Evolutionary conservation across 169 alveolate genomes (phyloP), one percentile per base, ranked within the genome.

Genomic region (Plasmodium malariae): DNA sequence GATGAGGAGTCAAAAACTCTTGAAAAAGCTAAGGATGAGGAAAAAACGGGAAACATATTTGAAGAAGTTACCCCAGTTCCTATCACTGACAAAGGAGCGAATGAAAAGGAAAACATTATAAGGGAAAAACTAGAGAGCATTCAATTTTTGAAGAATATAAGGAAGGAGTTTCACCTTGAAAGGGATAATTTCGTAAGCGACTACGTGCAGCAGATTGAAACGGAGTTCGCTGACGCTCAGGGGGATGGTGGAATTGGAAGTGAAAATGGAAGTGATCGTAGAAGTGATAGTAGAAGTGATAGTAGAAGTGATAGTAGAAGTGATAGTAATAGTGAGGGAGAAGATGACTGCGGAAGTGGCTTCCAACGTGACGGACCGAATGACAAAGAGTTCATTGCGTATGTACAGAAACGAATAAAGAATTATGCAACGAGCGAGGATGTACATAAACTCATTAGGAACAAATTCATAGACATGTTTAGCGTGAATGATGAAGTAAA

Each of bases 71-170:
- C 1, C 28, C 9, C 17, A 26, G 28, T 14, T 7, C 26, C 19
- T 63, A 7, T 12, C 5, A 7, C 34, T 14, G 14, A 21, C 7
- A 55, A 4, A 36, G 72, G 54, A 24, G 59, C n/a, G 0, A 12
- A 60, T 12, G 19, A 6, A 26, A 26, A 60, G 19, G 74, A 37
- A n/a, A 43, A 63, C 12, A 26, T 24, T 14, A 11, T 9, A 54
- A 49, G 30, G n/a, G 80, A 78, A 6, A 28, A 78, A 1, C 26
- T 78, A 14, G 89, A 78, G 48, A 63, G 80, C 32, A 40, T 78
- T 12, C 24, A 63, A 6, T 78, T 78, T 48, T 65, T 78, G 45
- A 62, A 54, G 48, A 62, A 17, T 3, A 63, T 78, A 48, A 45
- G 55, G 37, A 28, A 40, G 4, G 70, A 28, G 14, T 78, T 78